These are phyloP conservation scores for Lignosus rhinocerotis DNA, from an alignment of 1,284 basidiomycete species.

Conservation along the genomic window DNA sequence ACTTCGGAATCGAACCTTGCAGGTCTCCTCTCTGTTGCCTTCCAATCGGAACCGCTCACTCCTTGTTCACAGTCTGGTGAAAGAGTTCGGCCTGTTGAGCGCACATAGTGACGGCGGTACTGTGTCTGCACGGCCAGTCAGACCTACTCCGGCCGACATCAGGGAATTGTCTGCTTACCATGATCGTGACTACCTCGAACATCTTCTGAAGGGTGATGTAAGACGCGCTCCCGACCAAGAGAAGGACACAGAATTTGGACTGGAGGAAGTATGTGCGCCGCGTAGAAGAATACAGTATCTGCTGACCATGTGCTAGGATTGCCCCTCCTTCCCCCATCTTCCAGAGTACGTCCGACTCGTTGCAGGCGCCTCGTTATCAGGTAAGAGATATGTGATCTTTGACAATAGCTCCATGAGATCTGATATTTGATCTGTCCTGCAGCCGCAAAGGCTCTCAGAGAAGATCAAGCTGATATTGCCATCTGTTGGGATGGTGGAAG, in stretches of 20 bases:
- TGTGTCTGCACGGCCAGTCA: slow-evolving; percentile 43
- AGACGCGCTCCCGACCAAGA: slow-evolving; percentile 12
- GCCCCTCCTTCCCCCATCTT: slow-evolving; percentile 75
- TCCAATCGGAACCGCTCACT: slow-evolving; percentile 82
- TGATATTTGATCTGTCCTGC: slow-evolving; percentile 20
- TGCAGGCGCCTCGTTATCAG: slow-evolving; percentile 65
- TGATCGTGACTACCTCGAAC: slow-evolving; percentile 56
- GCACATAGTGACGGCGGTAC: slow-evolving; percentile 29
- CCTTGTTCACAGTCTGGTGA: slow-evolving; percentile 75
- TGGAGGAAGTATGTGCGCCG: slow-evolving; percentile 57
- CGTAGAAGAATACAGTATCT: background rate
- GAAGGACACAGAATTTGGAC: slow-evolving; percentile 48
- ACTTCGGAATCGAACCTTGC: background rate
- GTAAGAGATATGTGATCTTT: slow-evolving; percentile 6
- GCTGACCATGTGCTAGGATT: slow-evolving; percentile 57
- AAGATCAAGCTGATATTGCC: slow-evolving; percentile 57
- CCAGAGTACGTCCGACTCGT: slow-evolving; percentile 69
- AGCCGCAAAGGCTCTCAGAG: slow-evolving; percentile 64
- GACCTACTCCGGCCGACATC: slow-evolving; percentile 51
- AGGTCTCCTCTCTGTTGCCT: slow-evolving; percentile 69
- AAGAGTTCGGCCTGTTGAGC: slow-evolving; percentile 56
- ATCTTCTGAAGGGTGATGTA: slow-evolving; percentile 40
- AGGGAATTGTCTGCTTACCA: slow-evolving; percentile 60
- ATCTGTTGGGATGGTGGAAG: slow-evolving; percentile 88
- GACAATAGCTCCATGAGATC: too few species aligned